Percentiles rank a stretch among this genome's conserved stretches.
These are phyloP conservation scores for Helenozyma baotianmanensis DNA, from an alignment of 805 yeast species.

Conservation along the genomic window DNA sequence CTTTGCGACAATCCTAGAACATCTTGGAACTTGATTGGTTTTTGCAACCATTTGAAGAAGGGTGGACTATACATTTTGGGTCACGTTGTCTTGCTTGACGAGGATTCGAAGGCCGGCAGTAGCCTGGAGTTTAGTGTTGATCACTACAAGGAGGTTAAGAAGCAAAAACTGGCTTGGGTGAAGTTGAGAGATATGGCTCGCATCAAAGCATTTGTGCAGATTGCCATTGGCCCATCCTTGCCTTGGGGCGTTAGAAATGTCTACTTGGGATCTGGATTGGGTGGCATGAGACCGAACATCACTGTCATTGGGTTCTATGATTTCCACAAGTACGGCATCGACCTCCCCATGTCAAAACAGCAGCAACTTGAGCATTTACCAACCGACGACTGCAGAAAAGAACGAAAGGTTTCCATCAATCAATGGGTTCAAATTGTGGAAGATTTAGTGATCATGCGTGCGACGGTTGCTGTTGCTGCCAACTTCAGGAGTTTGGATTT, in stretches of 20 bases:
- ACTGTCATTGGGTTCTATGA: constrained; percentile 90
- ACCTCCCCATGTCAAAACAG: constrained; percentile 23
- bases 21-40: constrained; percentile 85
- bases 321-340: constrained; percentile 40
- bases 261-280: constrained; percentile 90
- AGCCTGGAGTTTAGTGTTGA: constrained; percentile 28
- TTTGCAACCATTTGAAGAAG: constrained; percentile 91
- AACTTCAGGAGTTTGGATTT: constrained; percentile 68
- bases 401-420: constrained; percentile 59
- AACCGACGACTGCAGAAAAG: constrained; percentile 74
- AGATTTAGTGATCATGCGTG: constrained; percentile 81
- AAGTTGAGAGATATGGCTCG: constrained; percentile 71
- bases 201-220: constrained; percentile 91
- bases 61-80: constrained; percentile 93
- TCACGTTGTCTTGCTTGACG: constrained; percentile 72
- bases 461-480: constrained; percentile 90
- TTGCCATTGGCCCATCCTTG: constrained; percentile 79
- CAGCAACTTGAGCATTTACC: constrained; percentile 43
- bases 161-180: constrained; percentile 78
- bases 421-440: constrained; percentile 94
- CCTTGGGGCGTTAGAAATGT: constrained; percentile 96
- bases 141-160: constrained; percentile 62
- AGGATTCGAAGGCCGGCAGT: constrained; percentile 16
- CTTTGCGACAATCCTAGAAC: constrained; percentile 90
- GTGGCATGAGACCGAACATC: constrained; percentile 97